Evolutionary conservation across 1,284 basidiomycete species (phyloP).

Genomic region (Moesziomyces parantarcticus): DNA sequence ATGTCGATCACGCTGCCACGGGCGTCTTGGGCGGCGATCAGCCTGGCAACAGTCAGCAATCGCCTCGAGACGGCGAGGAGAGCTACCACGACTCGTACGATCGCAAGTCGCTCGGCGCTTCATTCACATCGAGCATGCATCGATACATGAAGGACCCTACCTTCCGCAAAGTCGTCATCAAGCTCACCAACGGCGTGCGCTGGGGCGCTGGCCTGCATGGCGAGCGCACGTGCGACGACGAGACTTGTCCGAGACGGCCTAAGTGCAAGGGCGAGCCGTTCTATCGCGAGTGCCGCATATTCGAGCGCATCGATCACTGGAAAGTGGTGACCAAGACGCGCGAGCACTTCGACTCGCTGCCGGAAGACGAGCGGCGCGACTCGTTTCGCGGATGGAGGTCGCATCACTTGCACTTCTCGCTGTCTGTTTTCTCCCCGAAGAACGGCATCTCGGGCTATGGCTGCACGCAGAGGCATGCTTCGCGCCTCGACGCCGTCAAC

Average conservation of each 20-base stretch:
- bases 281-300: slow-evolving; percentile 82
- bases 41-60: background rate
- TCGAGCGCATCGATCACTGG: slow-evolving; percentile 85
- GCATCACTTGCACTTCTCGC: slow-evolving; percentile 91
- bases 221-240: slow-evolving; percentile 84
- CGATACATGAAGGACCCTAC: slow-evolving; percentile 58
- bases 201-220: slow-evolving; percentile 87
- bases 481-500: slow-evolving; percentile 69
- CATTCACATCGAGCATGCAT: slow-evolving; percentile 26
- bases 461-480: slow-evolving; percentile 13
- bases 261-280: slow-evolving; percentile 76
- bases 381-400: slow-evolving; percentile 91
- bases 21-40: slow-evolving; percentile 58
- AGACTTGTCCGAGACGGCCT: slow-evolving; percentile 71
- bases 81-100: slow-evolving; percentile 38
- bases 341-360: slow-evolving; percentile 68
- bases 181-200: slow-evolving; percentile 86
- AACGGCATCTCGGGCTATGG: slow-evolving; percentile 59
- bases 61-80: slow-evolving; percentile 16
- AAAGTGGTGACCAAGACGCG: slow-evolving; percentile 76
- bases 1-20: slow-evolving; percentile 70
- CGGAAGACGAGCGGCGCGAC: slow-evolving; percentile 71
- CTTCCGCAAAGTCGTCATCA: slow-evolving; percentile 68
- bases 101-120: slow-evolving; percentile 25
- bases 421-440: slow-evolving; percentile 79